Conservation (phyloP, 345 rosid species). For the Bruguiera sexangula region DNA sequence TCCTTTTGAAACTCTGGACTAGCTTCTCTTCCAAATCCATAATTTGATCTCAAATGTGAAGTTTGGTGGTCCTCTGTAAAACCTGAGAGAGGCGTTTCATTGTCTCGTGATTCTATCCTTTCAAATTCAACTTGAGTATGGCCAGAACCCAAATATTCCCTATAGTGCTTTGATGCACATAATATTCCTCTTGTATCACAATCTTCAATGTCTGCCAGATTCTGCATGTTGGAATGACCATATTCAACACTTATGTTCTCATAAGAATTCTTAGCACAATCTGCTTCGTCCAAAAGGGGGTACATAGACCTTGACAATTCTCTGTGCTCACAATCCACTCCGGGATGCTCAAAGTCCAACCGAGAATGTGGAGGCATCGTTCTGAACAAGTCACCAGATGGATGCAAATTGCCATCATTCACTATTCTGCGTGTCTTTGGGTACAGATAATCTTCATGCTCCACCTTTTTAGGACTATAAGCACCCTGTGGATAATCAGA, state of each 20-base stretch:
- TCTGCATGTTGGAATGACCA: conserved; percentile 31
- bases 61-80: conserved; percentile 21
- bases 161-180: conserved; percentile 30
- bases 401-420: conserved; percentile 32
- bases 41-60: conserved; percentile 37
- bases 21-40: conserved; percentile 40
- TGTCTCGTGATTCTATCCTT: conserved; percentile 31
- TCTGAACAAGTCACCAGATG: conserved; percentile 26
- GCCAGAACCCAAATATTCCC: conserved; percentile 33
- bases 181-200: conserved; percentile 31
- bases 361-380: conserved; percentile 29
- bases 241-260: conserved; percentile 23
- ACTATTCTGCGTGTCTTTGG: conserved; percentile 25
- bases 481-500: conserved; percentile 20
- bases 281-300: conserved; percentile 28
- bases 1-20: conserved; percentile 35
- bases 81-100: conserved; percentile 28
- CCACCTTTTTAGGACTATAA: conserved; percentile 30
- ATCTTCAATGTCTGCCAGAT: conserved; percentile 23
- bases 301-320: conserved; percentile 36
- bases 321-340: conserved; percentile 27
- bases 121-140: conserved; percentile 26
- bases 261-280: conserved; percentile 29
- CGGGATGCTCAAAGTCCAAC: conserved; percentile 31
- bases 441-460: conserved; percentile 35